These are phyloP conservation scores for Trypanosoma avium DNA, from an alignment of 208 protist genomes.

Conservation along the genomic window DNA sequence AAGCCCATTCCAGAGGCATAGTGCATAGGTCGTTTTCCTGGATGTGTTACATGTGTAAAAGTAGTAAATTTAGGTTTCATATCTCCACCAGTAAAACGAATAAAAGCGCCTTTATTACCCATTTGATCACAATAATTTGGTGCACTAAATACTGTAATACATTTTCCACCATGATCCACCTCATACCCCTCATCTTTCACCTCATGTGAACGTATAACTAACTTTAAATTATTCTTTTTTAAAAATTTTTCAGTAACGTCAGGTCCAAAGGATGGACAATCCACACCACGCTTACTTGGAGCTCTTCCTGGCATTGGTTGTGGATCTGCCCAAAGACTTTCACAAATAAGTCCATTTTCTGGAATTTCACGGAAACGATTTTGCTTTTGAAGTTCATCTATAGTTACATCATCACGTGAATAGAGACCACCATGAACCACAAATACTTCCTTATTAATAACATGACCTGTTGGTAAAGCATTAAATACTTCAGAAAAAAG, in stretches of 20 bases:
- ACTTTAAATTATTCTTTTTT: slow-evolving; percentile 91
- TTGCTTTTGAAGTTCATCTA: slow-evolving; percentile 95
- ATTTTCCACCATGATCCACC: slow-evolving; percentile 91
- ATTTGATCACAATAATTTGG: slow-evolving; percentile 99
- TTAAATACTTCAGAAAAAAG: slow-evolving; percentile 97
- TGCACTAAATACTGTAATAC: slow-evolving; percentile 96
- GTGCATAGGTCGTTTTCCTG: slow-evolving; percentile 80
- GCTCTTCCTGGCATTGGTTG: slow-evolving; percentile 90
- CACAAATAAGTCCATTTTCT: slow-evolving; percentile 94
- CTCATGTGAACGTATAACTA: slow-evolving; percentile 97
- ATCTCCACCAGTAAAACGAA: slow-evolving; percentile 79
- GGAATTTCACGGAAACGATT: slow-evolving; percentile 95
- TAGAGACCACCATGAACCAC: slow-evolving; percentile 97
- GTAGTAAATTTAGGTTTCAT: slow-evolving; percentile 81
- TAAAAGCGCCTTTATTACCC: slow-evolving; percentile 91
- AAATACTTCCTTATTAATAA: slow-evolving; percentile 94
- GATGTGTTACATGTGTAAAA: slow-evolving; percentile 70
- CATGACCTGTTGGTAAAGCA: slow-evolving; percentile 91
- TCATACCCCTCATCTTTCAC: slow-evolving; percentile 97
- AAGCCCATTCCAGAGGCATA: slow-evolving; percentile 70
- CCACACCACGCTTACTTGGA: slow-evolving; percentile 96
- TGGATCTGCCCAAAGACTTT: slow-evolving; percentile 97
- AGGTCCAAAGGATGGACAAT: slow-evolving; percentile 95
- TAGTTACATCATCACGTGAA: slow-evolving; percentile 93
- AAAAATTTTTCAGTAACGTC: slow-evolving; percentile 97